Conservation (phyloP, 495 filamentous ascomycete genomes). For the Neurospora discreta region DNA sequence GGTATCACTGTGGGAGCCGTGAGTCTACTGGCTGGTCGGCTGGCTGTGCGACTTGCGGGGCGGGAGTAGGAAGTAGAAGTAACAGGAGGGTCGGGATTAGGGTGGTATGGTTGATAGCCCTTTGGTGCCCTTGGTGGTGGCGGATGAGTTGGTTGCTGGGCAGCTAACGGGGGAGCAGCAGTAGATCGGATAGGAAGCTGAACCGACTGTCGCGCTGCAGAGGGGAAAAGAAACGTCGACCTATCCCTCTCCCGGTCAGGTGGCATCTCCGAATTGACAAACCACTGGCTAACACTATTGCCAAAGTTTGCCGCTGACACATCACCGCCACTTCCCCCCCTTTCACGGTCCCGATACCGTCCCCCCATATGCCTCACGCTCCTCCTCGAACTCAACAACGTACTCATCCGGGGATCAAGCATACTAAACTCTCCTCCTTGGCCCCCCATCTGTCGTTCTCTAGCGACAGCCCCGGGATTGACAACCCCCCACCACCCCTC, state of each 20-base stretch:
- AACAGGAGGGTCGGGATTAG: neutral
- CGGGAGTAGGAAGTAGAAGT: neutral
- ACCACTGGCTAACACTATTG: neutral
- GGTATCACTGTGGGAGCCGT: neutral
- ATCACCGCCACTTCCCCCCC: neutral
- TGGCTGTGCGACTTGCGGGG: neutral
- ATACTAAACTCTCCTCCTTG: neutral
- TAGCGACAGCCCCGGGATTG: constrained; percentile 6
- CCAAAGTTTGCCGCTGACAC: neutral
- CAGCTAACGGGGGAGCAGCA: neutral
- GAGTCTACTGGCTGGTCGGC: neutral
- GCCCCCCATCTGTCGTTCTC: neutral
- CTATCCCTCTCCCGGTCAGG: neutral
- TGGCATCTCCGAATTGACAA: neutral
- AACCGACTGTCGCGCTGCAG: neutral
- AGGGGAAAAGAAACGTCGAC: neutral
- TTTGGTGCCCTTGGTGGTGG: neutral
- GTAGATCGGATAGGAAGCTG: neutral
- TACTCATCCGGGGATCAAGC: neutral
- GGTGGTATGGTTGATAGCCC: neutral
- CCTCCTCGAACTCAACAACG: neutral
- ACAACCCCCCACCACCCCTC: constrained; percentile 18
- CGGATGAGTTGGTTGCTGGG: too few relatives aligned
- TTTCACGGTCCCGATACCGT: neutral
- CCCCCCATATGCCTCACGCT: neutral